A percentile compares a stretch with the other conserved stretches of the same genome.
phyloP scores from a whole-genome alignment of 805 yeast genomes.

The Metschnikowia lachancei region DNA sequence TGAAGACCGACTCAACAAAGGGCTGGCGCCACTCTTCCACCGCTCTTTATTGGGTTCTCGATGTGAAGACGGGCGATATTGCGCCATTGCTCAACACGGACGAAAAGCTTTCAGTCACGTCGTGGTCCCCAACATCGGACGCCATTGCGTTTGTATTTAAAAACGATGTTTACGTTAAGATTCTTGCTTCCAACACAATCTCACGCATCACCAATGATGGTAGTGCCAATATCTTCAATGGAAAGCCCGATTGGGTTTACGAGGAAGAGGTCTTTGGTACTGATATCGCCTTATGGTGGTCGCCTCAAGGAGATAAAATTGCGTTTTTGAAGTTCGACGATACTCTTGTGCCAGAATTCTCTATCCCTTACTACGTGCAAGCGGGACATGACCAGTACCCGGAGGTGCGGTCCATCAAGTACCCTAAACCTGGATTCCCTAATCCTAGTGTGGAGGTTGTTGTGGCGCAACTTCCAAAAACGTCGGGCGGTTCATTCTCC shows the following conservation, averaged over 20 bases:
- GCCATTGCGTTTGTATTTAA: constrained; percentile 64
- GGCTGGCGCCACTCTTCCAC: constrained; percentile 32
- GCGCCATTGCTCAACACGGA: constrained; percentile 13
- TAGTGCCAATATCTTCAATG: constrained; percentile 68
- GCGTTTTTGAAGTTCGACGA: constrained; percentile 71
- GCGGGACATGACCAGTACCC: constrained; percentile 37
- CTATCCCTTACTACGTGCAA: constrained; percentile 73
- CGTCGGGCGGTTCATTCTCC: constrained; percentile 13
- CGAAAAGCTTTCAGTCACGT: constrained; percentile 35
- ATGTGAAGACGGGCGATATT: constrained; percentile 15
- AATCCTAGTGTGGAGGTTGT: constrained; percentile 60
- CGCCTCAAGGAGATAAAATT: constrained; percentile 64
- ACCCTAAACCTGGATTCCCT: constrained; percentile 80
- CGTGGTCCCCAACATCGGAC: constrained; percentile 73
- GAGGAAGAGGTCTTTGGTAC: constrained; percentile 82
- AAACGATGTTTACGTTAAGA: constrained; percentile 64
- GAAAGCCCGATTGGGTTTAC: constrained; percentile 92
- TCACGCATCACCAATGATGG: constrained; percentile 69
- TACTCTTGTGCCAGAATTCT: constrained; percentile 65
- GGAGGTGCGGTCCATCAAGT: constrained; percentile 55
- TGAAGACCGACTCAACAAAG: constrained; percentile 59
- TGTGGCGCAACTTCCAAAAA: constrained; percentile 15
- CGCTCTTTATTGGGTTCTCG: constrained; percentile 22
- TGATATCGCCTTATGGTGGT: constrained; percentile 84
- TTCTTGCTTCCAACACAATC: constrained; percentile 26